Base-by-base conservation (phyloP, 2,329 filamentous ascomycete species). In the Cadophora sp. region DNA sequence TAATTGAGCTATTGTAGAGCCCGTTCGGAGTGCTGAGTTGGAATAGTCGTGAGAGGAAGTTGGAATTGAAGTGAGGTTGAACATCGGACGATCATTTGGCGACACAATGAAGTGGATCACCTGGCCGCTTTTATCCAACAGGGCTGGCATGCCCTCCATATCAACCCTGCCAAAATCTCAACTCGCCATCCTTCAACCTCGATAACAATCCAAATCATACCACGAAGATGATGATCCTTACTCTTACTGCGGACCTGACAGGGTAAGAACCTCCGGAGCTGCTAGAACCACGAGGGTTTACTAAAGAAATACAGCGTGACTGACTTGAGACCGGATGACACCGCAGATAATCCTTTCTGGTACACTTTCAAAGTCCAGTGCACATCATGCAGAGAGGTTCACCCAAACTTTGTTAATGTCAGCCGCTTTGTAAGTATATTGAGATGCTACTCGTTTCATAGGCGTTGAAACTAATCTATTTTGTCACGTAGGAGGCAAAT, bases 301-400 rank as follows among this genome's bases (percentile, higher is more conserved):
- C 59, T 47, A 65, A 67, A 65, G 36, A 45, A 47, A 51, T 59
- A 43, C 62, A 98, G 96, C 55, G 94, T 99, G 68, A 97, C 94
- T 68, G 91, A 96, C 76, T 88, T 99, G 73, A 90, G 90, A 65
- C 96, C 96, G 8, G 84, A 89, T 73, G 96, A 99, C 79, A 93
- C 89, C 7, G 83, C 89, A 73, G 92, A 92, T 20, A 87, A 86
- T 67, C 93, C 94, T 4, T 99, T 97, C 83, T 97, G 91, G 86
- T 99, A 97, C 82, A 97, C 93, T 60, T 98, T 99, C 87, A 96
- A 92, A 78, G 95, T 99, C 43, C 93, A 97, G 83, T 99, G 96
- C 81, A 97, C 93, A n/a, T 97, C 94, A 64, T 99, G 96, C 80
- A 89, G 94, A 68, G 96, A 99, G 80, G 89, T 86, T 1, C 94